phyloP scores from a whole-genome alignment of 345 rosid genomes.

The Murraya paniculata region DNA sequence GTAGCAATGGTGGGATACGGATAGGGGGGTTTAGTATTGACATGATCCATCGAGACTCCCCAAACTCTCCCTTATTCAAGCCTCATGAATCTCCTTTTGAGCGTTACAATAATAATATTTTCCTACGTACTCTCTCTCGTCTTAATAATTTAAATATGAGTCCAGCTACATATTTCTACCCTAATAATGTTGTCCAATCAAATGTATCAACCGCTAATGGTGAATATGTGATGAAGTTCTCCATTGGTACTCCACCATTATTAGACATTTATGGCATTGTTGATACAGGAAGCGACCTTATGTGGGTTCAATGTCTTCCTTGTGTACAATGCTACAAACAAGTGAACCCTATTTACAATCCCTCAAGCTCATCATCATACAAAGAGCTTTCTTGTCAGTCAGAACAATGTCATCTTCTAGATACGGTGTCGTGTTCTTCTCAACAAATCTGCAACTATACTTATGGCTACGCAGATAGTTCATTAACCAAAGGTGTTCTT shows the following conservation, averaged over 20 bases:
- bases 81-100: constrained; percentile 14
- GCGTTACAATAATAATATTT: constrained; percentile 4
- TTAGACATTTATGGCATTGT: constrained; percentile 16
- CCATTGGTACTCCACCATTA: constrained; percentile 20
- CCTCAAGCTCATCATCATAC: constrained; percentile 17
- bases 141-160: neutral
- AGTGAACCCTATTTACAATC: constrained; percentile 19
- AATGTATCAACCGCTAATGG: neutral
- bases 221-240: constrained; percentile 29
- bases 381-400: constrained; percentile 9
- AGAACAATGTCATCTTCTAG: constrained; percentile 2
- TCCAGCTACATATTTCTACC: neutral
- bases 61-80: constrained; percentile 22
- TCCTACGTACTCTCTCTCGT: constrained; percentile 7
- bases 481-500: constrained; percentile 11
- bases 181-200: neutral
- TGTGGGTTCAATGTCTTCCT: constrained; percentile 40
- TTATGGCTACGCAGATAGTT: constrained; percentile 11
- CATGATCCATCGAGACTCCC: constrained; percentile 35
- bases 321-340: constrained; percentile 32
- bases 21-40: constrained; percentile 12
- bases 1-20: neutral
- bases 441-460: constrained; percentile 9
- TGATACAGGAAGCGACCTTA: constrained; percentile 40
- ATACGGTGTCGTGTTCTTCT: neutral